Evolutionary conservation across 2,329 filamentous ascomycete genomes (phyloP).

Genomic region (Raffaelea deltoideospora): DNA sequence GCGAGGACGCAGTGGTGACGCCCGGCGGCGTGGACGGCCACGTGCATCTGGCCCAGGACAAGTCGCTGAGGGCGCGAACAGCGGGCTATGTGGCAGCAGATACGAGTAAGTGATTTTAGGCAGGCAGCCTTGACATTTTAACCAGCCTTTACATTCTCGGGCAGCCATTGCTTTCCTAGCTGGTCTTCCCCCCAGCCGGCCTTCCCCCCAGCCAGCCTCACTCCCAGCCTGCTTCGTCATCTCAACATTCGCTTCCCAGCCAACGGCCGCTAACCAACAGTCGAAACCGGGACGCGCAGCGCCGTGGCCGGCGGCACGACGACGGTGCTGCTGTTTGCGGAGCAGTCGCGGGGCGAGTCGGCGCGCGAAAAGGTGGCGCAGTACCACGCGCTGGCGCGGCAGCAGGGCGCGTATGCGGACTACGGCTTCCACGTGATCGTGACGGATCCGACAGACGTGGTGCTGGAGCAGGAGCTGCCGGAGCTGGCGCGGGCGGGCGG

Average conservation of each 20-base stretch:
- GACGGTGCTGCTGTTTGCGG: slow-evolving; percentile 40
- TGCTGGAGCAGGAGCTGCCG: slow-evolving; percentile 17
- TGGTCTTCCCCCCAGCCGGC: too few species aligned
- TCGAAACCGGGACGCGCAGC: slow-evolving; percentile 28
- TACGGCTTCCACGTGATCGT: slow-evolving; percentile 40
- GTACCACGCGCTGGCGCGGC: slow-evolving; percentile 50
- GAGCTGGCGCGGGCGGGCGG: slow-evolving; percentile 14
- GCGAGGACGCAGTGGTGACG: slow-evolving; percentile 3
- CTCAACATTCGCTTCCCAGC: background rate
- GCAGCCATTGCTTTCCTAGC: too few species aligned
- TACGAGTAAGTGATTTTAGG: slow-evolving; percentile 1
- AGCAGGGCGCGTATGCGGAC: slow-evolving; percentile 38
- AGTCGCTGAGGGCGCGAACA: slow-evolving; percentile 10
- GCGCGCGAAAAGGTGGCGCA: slow-evolving; percentile 52
- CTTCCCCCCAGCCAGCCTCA: too few species aligned
- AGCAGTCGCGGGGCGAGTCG: slow-evolving; percentile 29
- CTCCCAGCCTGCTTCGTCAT: too few species aligned
- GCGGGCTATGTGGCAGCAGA: slow-evolving; percentile 13
- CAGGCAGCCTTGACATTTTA: too few species aligned
- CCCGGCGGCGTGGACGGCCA: slow-evolving; percentile 19
- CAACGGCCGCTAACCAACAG: background rate
- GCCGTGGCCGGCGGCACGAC: slow-evolving; percentile 43
- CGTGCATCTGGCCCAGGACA: slow-evolving; percentile 20
- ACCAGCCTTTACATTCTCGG: too few species aligned
- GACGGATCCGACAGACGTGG: slow-evolving; percentile 24